phyloP scores from a whole-genome alignment of 2,329 filamentous ascomycete genomes.

The Pseudogymnoascus sp. region DNA sequence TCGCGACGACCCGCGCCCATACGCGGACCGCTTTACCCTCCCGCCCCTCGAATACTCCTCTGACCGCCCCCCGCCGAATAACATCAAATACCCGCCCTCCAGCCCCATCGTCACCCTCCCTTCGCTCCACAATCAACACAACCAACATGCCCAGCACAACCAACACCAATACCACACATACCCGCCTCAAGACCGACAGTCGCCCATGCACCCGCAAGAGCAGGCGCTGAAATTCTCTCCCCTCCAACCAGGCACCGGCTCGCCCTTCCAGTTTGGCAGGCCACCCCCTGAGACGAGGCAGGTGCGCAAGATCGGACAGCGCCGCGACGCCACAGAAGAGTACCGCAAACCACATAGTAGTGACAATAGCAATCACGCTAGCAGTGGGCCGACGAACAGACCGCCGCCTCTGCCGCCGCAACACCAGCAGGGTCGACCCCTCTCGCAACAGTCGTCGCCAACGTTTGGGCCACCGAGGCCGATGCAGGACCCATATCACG shows the following conservation, averaged over 20 bases:
- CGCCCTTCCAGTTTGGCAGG: not conserved
- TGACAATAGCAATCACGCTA: not conserved
- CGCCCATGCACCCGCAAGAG: conserved; percentile 3
- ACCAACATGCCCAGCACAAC: not conserved
- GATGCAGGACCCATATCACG: not conserved
- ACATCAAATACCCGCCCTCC: conserved; percentile 1
- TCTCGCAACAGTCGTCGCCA: not conserved
- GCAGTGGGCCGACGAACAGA: not conserved
- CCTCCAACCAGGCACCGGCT: not conserved
- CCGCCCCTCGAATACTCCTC: not conserved
- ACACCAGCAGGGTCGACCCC: not conserved
- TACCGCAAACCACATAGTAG: not conserved
- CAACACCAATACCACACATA: conserved; percentile 1
- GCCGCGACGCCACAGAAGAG: not conserved
- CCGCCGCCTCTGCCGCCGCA: not conserved
- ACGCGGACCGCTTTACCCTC: not conserved
- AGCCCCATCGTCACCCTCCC: not conserved
- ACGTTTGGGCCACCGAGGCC: not conserved
- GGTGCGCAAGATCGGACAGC: conserved; percentile 1
- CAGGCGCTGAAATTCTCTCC: not conserved
- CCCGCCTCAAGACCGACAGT: not conserved
- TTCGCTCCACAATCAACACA: not conserved
- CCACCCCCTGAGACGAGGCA: not conserved
- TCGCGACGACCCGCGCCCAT: not conserved
- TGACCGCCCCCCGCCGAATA: not conserved